Evolutionary conservation across 805 yeast genomes (phyloP), one percentile per base, ranked within the genome.

Genomic region (Lachancea sp.): DNA sequence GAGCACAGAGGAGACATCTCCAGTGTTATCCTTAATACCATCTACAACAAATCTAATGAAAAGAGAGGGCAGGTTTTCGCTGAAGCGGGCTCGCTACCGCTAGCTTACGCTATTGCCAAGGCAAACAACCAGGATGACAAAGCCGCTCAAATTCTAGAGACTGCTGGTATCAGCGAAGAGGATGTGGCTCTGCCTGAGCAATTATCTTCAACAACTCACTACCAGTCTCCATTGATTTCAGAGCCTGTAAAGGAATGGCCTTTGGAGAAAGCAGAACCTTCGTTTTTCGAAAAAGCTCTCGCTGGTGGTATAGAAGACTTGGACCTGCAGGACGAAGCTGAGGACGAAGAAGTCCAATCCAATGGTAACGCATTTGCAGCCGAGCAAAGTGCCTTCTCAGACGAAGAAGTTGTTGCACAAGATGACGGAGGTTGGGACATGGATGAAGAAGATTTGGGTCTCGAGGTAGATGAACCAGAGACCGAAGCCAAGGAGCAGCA

Each of bases 81-180:
- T 41, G 79, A 83, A 54, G 81, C 85, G 41, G 96, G 96, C 33
- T 74, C 90, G 67, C 69, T 76, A 41, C 89, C 98, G 6, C 75
- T 95, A 57, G 99, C 98, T 2, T 95, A 90, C 63, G 85, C 96
- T 11, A 76, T 89, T 50, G 97, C 99, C 18, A 86, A 85, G 63
- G 72, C 93, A 25, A 85, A 82, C 55, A 96, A 96, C 3, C 74
- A 89, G 51, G 78, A 73, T 33, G 89, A 79, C 25, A 69, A 82
- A 45, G 96, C 96, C 20, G 77, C 79, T 39, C 74, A 78, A 44
- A 83, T 86, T 46, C 68, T 88, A 53, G 77, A 75, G 35, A 81
- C 84, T 49, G 77, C 90, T 20, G 95, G 84, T 5, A 59, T 85
- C 19, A 70, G 73, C 22, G 80, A 77, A 53, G 70, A 71, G 35